phyloP scores from a whole-genome alignment of 495 filamentous ascomycete genomes.

The Aspergillus diversus region DNA sequence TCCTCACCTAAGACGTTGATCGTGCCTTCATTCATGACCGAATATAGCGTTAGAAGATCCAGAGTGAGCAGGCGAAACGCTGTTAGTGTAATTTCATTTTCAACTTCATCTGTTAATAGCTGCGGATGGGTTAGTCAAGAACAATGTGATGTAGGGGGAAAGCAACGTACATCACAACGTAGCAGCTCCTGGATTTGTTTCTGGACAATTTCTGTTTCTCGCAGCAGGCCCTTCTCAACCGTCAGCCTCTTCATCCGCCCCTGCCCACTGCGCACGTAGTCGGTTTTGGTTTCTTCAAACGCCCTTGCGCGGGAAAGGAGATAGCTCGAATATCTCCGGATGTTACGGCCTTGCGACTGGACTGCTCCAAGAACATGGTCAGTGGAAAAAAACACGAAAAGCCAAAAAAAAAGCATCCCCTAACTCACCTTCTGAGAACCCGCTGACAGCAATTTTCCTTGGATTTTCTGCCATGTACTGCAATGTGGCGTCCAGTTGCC shows the following conservation, averaged over 20 bases:
- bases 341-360: constrained; percentile 95
- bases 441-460: constrained; percentile 81
- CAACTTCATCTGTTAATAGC: constrained; percentile 85
- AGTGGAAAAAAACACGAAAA: constrained; percentile 12
- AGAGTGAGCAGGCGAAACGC: constrained; percentile 93
- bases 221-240: constrained; percentile 88
- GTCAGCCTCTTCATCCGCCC: constrained; percentile 81
- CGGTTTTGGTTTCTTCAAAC: constrained; percentile 80
- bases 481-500: constrained; percentile 85
- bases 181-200: constrained; percentile 82
- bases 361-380: constrained; percentile 44
- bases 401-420: neutral
- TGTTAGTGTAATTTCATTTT: constrained; percentile 96
- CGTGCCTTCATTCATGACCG: constrained; percentile 94
- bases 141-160: neutral
- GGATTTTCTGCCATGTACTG: constrained; percentile 83
- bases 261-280: constrained; percentile 86
- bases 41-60: constrained; percentile 88
- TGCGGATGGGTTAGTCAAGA: constrained; percentile 44
- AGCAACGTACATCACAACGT: constrained; percentile 78
- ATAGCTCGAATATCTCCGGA: constrained; percentile 88
- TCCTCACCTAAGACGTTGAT: constrained; percentile 91
- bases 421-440: constrained; percentile 85
- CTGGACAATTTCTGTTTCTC: constrained; percentile 93
- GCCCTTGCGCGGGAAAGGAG: constrained; percentile 79